A percentile compares a stretch with the other conserved stretches of the same genome.
These are phyloP conservation scores for Eucalyptus sp. DNA, from an alignment of 345 rosid genomes.

Conservation along the genomic window DNA sequence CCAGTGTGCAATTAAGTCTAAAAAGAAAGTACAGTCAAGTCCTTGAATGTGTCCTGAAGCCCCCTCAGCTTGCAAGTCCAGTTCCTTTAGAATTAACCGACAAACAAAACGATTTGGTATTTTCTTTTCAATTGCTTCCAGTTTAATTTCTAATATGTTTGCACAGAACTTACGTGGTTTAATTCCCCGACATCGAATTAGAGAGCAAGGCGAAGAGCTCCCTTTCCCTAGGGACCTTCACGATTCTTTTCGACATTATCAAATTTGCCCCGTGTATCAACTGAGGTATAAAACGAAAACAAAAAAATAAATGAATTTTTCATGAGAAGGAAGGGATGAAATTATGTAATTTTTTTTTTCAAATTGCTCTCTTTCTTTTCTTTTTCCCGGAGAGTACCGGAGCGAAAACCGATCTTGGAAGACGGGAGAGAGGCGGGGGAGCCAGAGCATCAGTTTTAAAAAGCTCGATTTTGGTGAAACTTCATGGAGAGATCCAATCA, in stretches of 20 bases:
- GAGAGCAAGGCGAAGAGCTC: neutral
- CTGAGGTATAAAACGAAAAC: neutral
- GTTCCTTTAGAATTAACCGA: neutral
- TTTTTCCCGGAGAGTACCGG: neutral
- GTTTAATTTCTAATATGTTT: fast-evolving
- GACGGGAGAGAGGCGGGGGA: neutral
- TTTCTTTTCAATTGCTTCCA: neutral
- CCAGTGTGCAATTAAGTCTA: neutral
- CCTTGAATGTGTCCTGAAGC: neutral
- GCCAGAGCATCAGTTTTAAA: neutral
- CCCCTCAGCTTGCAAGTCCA: neutral
- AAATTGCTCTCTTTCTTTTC: neutral
- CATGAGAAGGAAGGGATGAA: neutral
- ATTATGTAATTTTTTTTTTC: neutral
- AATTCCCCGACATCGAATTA: neutral
- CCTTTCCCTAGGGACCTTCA: neutral
- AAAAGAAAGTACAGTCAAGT: fast-evolving
- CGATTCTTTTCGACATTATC: neutral
- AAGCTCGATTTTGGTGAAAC: neutral
- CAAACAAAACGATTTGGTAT: neutral
- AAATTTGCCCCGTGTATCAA: neutral
- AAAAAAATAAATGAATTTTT: fast-evolving
- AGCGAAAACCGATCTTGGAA: neutral
- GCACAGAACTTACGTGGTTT: neutral
- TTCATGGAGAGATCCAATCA: neutral